Evolutionary conservation across 1,284 basidiomycete genomes (phyloP).

Genomic region (Gymnopus androsaceus): DNA sequence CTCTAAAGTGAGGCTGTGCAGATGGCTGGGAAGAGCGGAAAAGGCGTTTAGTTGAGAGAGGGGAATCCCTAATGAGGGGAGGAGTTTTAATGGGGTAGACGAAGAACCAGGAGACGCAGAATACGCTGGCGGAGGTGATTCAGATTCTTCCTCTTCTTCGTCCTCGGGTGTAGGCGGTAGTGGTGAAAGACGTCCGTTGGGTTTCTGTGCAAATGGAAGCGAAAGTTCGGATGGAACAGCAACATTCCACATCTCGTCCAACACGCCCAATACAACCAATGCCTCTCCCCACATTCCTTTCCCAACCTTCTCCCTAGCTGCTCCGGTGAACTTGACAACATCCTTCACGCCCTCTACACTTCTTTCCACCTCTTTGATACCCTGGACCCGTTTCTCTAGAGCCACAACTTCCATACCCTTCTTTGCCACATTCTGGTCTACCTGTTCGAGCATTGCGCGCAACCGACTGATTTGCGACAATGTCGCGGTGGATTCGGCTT

Average conservation of each 20-base stretch:
- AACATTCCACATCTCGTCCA: constrained; percentile 68
- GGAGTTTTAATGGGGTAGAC: background rate
- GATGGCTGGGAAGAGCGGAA: constrained; percentile 65
- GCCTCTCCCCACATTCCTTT: constrained; percentile 88
- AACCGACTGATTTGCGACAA: constrained; percentile 77
- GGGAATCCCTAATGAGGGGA: constrained; percentile 30
- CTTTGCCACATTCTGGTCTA: constrained; percentile 78
- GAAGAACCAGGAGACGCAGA: background rate
- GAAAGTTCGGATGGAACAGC: constrained; percentile 5
- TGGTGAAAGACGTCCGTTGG: constrained; percentile 25
- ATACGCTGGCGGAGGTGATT: constrained; percentile 7
- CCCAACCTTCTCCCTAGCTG: constrained; percentile 71
- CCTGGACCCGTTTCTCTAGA: constrained; percentile 63
- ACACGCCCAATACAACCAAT: constrained; percentile 72
- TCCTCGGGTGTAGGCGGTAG: constrained; percentile 39
- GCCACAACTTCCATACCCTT: constrained; percentile 77
- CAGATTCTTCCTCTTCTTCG: constrained; percentile 21
- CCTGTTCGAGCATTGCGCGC: constrained; percentile 69
- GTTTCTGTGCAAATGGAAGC: background rate
- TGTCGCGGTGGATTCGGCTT: constrained; percentile 85
- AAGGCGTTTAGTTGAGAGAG: constrained; percentile 74
- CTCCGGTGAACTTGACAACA: constrained; percentile 74
- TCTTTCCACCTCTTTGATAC: constrained; percentile 59
- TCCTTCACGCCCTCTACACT: constrained; percentile 69
- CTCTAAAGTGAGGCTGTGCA: constrained; percentile 66